Base-by-base conservation (phyloP, 768 basidiomycete species). In the Tulasnella sp. region DNA sequence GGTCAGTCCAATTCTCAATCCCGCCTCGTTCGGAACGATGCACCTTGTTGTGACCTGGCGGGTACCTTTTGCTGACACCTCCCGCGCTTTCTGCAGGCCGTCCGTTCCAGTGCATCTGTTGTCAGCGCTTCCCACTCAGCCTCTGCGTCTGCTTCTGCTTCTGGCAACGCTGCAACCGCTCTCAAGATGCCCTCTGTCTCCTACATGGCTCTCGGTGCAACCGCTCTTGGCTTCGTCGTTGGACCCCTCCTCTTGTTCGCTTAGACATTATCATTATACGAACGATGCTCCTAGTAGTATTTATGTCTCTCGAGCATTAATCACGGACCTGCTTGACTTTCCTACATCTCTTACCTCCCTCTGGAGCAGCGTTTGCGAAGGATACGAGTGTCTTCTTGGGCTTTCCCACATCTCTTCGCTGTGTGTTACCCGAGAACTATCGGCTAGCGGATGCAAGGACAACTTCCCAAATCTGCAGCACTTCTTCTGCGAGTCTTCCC, bases 241-340 rank as follows among this genome's bases (percentile, higher is more conserved):
- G 74, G 74, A 42, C 74, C 74, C 44, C 41, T 75, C 11, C n/a
- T 75, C 74, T 48, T 75, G 41, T 75, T 75, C 74, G 74, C 74
- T 48, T 75, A 75, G 64, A 69, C 64, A 20, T 69, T 69, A n/a
- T n/a, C 31, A 41, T 7, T 1, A 9, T 37, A 28, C 46, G 41
- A 22, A 4, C n/a, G 6, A 18, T 28, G 74, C 44, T 75, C 74
- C 74, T 34, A 20, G 74, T 75, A n/a, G 31, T 73, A 28, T 37
- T 44, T 41, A 20, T 41, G 3, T 75, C 14, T 69, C 64, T 69
- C 34, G 64, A 69, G 34, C 34, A 69, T 54, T 22, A n/a, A n/a
- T 24, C 22, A 46, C 16, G 46, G 46, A 20, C 46, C 46, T 16
- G 14, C n/a, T n/a, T n/a, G 7, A 54, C 54, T 37, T 37, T 37